Base-by-base conservation (phyloP, 257 asterid genomes). In the Petunia secreta region DNA sequence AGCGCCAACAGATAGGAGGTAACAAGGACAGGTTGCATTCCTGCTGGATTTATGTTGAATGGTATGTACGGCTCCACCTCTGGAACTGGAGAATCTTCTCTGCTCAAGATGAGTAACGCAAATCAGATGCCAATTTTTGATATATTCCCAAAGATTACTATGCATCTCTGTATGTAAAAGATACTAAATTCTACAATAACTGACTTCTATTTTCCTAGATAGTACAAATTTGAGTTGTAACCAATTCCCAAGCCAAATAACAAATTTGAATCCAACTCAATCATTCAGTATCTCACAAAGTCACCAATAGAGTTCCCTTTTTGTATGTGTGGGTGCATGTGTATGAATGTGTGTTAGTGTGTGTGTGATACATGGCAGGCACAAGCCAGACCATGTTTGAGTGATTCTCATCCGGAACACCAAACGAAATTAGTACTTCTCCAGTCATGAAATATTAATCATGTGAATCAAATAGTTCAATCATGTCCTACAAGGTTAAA, bases 11-110 rank as follows among this genome's bases (percentile, higher is more conserved):
- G 94, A 89, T 96, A 96, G 8, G 99, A 90, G 59, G 99, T 92
- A 13, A 97, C 92, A 74, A 96, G 92, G 75, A 96, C 91, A 79
- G 98, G 99, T 86, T 96, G 99, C 99, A 96, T 96, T 84, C 99
- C 99, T 0, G 99, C 86, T 79, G 99, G 99, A 89, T 96, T 96
- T 88, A 96, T 96, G 91, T 96, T 96, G 92, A 96, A 96, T 2
- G 99, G 99, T 80, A 96, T 93, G 75, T 96, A 96, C 52, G 98
- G 99, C 90, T 96, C 99, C 84, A 96, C 98, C 86, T 91, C 98
- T 64, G 97, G 91, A 69, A 91, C 86, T 55, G 93, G 95, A 80
- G 98, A 91, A 82, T 86, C 91, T 81, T 91, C 93, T 86, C 99
- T 95, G 98, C 81, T 63, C 80, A 86, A 80, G 87, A 59, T 75